These are phyloP conservation scores for Aspergillus vadensis DNA, from an alignment of 2,329 filamentous ascomycete genomes.

Conservation along the genomic window DNA sequence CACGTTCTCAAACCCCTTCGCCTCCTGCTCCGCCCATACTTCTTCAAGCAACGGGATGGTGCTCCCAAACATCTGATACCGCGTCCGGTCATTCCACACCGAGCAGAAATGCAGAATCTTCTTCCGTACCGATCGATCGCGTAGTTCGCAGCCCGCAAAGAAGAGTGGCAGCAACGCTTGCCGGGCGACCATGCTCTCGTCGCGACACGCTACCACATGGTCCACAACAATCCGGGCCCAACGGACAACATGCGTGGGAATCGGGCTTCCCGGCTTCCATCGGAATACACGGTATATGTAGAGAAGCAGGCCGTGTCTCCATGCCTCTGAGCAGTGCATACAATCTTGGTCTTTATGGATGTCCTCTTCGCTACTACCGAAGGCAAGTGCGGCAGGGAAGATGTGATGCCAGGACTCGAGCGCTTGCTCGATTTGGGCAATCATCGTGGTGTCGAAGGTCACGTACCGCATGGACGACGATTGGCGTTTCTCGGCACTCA, in stretches of 20 bases:
- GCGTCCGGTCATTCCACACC: background rate
- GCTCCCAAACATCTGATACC: conserved; percentile 3
- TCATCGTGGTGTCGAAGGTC: background rate
- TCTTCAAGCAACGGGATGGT: conserved; percentile 1
- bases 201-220: conserved; percentile 9
- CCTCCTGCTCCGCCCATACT: conserved; percentile 4
- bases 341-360: background rate
- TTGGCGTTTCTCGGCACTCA: background rate
- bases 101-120: background rate
- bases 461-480: background rate
- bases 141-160: conserved; percentile 7
- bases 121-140: background rate
- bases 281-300: background rate
- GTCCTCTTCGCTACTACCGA: background rate
- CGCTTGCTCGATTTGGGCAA: background rate
- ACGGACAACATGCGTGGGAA: background rate
- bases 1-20: conserved; percentile 6
- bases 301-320: background rate
- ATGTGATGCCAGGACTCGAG: conserved; percentile 3
- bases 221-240: conserved; percentile 2
- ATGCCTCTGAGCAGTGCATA: background rate
- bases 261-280: background rate
- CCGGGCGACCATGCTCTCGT: background rate
- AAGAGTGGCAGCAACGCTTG: conserved; percentile 8
- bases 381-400: background rate